These are phyloP conservation scores for Piloderma croceum DNA, from an alignment of 768 basidiomycete species.

Conservation along the genomic window DNA sequence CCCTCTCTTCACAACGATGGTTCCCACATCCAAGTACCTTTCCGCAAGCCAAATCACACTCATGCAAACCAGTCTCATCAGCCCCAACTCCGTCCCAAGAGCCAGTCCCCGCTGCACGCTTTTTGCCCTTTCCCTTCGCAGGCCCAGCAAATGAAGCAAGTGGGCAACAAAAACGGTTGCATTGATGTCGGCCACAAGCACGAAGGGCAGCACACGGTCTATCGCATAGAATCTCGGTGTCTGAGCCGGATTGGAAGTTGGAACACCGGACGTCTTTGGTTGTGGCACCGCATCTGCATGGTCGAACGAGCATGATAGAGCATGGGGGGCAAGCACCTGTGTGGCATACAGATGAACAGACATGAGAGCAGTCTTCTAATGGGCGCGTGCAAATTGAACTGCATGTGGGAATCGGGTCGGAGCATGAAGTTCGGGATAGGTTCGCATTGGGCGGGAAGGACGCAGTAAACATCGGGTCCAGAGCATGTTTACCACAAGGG, in stretches of 20 bases:
- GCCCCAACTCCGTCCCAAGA: no score
- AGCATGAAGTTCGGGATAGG: slow-evolving; percentile 49
- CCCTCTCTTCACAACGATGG: slow-evolving; percentile 71
- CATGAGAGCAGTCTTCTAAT: slow-evolving; percentile 64
- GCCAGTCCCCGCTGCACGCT: slow-evolving; percentile 29
- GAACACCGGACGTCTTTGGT: slow-evolving; percentile 49
- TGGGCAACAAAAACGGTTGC: slow-evolving; percentile 83
- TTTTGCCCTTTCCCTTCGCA: slow-evolving; percentile 56
- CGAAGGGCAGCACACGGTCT: slow-evolving; percentile 72
- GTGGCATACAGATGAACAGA: slow-evolving; percentile 70
- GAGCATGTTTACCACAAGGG: slow-evolving; percentile 74
- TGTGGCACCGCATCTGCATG: slow-evolving; percentile 83
- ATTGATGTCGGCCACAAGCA: slow-evolving; percentile 83
- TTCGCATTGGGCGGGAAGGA: slow-evolving; percentile 29
- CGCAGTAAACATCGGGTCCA: slow-evolving; percentile 27
- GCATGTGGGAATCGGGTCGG: slow-evolving; percentile 80
- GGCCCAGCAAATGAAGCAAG: slow-evolving; percentile 55
- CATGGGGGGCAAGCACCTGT: slow-evolving; percentile 79
- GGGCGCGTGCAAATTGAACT: slow-evolving; percentile 57
- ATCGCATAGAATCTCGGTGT: slow-evolving; percentile 66
- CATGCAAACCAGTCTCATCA: slow-evolving; percentile 65
- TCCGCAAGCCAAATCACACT: slow-evolving; percentile 78
- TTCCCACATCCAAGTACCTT: slow-evolving; percentile 70
- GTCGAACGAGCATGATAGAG: slow-evolving; percentile 55
- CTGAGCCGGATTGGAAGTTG: slow-evolving; percentile 31